Evolutionary conservation across 345 rosid genomes (phyloP), one percentile per base, ranked within the genome.

Genomic region (Eucalyptus guilfoylei): DNA sequence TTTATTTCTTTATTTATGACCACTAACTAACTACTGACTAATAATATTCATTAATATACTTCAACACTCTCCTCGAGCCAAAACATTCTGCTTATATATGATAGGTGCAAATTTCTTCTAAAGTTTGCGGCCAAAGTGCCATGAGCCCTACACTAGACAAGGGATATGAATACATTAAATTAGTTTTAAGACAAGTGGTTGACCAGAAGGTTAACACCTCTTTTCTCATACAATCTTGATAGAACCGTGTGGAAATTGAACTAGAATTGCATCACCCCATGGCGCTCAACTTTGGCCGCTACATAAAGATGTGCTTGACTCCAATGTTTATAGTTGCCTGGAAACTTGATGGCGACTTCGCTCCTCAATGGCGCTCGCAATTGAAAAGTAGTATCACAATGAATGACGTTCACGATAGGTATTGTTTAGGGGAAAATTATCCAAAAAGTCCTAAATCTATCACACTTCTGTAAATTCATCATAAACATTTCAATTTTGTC

Each of bases 381-480:
- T 64, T 64, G 76, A 64, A 64, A 64, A 64, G 2, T 15, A 1
- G 40, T 32, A 64, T n/a, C 76, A 14, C 76, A 64, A n/a, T 11
- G 1, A 15, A 64, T 34, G 9, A n/a, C 6, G 4, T 64, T 32
- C 21, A 14, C 2, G 11, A 11, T 15, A n/a, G 40, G 76, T 3
- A 55, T 55, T 64, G 58, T 52, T 52, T 19, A 19, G 26, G 58
- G 26, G 26, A 52, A 52, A 52, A 52, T 52, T 52, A 11, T 19
- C 2, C 26, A 19, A 19, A 52, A 52, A 19, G 5, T 19, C 11
- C 0, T 52, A 19, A 52, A 52, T 0, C 1, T 52, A 52, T 52
- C 8, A 5, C 1, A 52, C 2, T 19, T 52, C 19, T 52, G 2
- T 52, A 2, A 52, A 52, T 52, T 52, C 23, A 52, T 52, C 26